These are phyloP conservation scores for Linderniella brevidens DNA, from an alignment of 257 asterid species.

Conservation along the genomic window DNA sequence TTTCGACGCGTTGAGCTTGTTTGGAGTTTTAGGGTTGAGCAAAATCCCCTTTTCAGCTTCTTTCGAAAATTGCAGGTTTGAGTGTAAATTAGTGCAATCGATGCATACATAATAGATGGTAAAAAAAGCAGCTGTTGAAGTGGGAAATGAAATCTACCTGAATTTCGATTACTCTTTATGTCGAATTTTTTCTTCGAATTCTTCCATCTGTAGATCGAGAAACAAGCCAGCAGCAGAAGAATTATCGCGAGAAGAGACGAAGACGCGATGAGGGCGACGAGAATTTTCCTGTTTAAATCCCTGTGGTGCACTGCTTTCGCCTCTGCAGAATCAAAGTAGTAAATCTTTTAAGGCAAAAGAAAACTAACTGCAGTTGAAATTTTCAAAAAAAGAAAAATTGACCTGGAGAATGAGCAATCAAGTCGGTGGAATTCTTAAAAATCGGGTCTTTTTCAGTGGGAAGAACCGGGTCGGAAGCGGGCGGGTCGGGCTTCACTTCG, in stretches of 20 bases:
- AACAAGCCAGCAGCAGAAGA: constrained; percentile 26
- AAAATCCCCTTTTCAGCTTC: constrained; percentile 10
- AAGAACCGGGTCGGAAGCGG: constrained; percentile 75
- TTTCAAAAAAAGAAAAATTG: constrained; percentile 6
- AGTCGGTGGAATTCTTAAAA: constrained; percentile 39
- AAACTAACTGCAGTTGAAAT: no score
- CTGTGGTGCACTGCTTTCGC: constrained; percentile 37
- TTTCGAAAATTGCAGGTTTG: not conserved
- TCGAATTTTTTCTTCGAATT: constrained; percentile 24
- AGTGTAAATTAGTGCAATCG: no score
- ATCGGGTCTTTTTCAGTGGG: constrained; percentile 71
- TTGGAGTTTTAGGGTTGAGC: constrained; percentile 17
- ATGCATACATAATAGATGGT: not conserved
- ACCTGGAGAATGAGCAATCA: constrained; percentile 64
- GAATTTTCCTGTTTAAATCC: constrained; percentile 37
- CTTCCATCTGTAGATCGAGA: constrained; percentile 32
- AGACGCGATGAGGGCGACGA: constrained; percentile 44
- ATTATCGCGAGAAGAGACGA: constrained; percentile 42
- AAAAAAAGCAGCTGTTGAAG: not conserved
- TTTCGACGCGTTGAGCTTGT: constrained; percentile 20
- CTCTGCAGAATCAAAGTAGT: constrained; percentile 19
- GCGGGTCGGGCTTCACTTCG: constrained; percentile 55
- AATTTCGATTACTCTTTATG: constrained; percentile 14
- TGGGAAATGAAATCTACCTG: constrained; percentile 20
- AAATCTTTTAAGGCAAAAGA: not conserved